These are phyloP conservation scores for Malbranchea cinnamomea DNA, from an alignment of 2,329 filamentous ascomycete species.

Conservation along the genomic window DNA sequence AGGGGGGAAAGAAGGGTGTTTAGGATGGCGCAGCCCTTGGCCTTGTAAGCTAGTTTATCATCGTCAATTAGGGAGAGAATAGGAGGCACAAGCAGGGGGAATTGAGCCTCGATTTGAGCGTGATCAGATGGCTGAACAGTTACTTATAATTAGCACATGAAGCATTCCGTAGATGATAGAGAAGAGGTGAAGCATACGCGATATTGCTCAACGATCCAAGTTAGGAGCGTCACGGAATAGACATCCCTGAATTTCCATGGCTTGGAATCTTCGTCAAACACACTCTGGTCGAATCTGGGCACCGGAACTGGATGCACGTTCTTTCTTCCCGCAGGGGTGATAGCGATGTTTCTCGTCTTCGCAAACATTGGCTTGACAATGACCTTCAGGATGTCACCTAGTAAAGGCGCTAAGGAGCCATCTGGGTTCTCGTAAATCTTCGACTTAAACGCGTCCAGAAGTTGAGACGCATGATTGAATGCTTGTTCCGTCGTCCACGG, in stretches of 20 bases:
- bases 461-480: conserved; percentile 8
- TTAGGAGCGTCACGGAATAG: conserved; percentile 21
- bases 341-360: conserved; percentile 25
- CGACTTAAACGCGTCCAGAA: conserved; percentile 11
- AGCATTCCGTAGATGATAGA: conserved; percentile 7
- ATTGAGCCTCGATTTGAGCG: conserved; percentile 25
- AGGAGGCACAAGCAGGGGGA: conserved; percentile 29
- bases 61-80: conserved; percentile 32
- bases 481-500: conserved; percentile 22
- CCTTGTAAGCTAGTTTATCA: conserved; percentile 21
- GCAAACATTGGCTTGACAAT: conserved; percentile 29
- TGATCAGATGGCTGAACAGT: conserved; percentile 14
- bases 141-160: conserved; percentile 3
- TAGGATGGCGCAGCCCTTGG: conserved; percentile 24
- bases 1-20: conserved; percentile 21
- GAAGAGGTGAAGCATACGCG: conserved; percentile 14
- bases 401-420: conserved; percentile 10
- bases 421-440: conserved; percentile 3
- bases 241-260: conserved; percentile 25
- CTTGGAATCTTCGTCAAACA: conserved; percentile 22
- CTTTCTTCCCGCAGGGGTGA: conserved; percentile 30
- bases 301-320: conserved; percentile 25
- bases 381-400: conserved; percentile 16
- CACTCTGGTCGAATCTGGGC: conserved; percentile 21
- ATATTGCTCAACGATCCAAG: conserved; percentile 23